A percentile compares a stretch with the other conserved stretches of the same genome.
Evolutionary conservation across 2,329 filamentous ascomycete species (phyloP).

Genomic region (Alternaria alternata): DNA sequence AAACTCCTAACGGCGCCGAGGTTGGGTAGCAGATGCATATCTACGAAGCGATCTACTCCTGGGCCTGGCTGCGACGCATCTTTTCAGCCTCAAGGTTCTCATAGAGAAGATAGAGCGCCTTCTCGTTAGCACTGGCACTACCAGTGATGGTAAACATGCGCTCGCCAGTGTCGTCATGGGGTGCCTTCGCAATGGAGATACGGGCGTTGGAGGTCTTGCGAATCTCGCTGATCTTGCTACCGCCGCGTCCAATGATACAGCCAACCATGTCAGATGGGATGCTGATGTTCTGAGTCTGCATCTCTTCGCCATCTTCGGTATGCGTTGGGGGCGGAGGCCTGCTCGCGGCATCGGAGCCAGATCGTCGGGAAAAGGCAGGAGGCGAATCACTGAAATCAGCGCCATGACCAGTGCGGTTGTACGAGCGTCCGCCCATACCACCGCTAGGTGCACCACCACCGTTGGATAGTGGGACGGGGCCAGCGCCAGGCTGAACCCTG

Average conservation of each 20-base stretch:
- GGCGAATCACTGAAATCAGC: conserved; percentile 93
- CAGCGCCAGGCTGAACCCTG: conserved; percentile 74
- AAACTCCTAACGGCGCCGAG: background rate
- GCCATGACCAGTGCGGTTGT: conserved; percentile 94
- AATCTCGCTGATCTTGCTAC: conserved; percentile 98
- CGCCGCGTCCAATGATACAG: conserved; percentile 95
- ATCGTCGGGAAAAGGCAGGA: conserved; percentile 75
- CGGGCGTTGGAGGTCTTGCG: conserved; percentile 94
- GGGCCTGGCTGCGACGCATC: conserved; percentile 85
- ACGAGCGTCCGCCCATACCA: conserved; percentile 66
- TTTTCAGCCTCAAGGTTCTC: conserved; percentile 99
- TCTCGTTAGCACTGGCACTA: conserved; percentile 91
- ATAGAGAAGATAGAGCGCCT: conserved; percentile 93
- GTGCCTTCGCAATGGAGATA: conserved; percentile 97
- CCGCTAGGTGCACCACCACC: conserved; percentile 62
- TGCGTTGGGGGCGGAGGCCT: conserved; percentile 82
- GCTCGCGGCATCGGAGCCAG: conserved; percentile 79
- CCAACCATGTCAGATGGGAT: conserved; percentile 99
- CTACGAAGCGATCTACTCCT: conserved; percentile 53
- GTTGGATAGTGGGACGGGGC: conserved; percentile 61
- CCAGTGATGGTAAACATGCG: conserved; percentile 99
- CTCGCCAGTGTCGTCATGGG: conserved; percentile 96
- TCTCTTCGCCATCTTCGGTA: conserved; percentile 95
- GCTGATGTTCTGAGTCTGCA: conserved; percentile 99
- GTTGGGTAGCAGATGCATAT: conserved; percentile 7